These are phyloP conservation scores for Lepraria neglecta DNA, from an alignment of 495 filamentous ascomycete genomes.

Conservation along the genomic window DNA sequence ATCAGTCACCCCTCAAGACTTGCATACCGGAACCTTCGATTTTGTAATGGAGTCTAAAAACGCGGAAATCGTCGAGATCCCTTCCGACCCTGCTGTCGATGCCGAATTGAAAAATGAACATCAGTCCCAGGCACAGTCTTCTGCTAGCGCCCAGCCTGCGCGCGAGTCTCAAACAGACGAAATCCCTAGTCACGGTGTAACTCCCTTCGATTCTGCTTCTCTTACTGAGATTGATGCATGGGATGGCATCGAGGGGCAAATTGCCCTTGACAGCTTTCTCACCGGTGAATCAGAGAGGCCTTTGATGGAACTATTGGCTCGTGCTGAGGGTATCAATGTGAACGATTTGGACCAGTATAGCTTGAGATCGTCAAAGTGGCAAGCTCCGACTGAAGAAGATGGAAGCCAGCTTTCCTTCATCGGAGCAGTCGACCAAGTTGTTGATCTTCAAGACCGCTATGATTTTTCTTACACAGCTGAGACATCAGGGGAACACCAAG, in stretches of 20 bases:
- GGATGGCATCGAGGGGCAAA: constrained; percentile 6
- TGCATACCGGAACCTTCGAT: no score
- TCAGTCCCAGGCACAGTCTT: no score
- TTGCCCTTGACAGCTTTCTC: constrained; percentile 1
- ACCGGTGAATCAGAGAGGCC: constrained; percentile 2
- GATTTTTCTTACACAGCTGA: neutral
- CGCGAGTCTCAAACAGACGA: neutral
- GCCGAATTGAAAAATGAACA: no score
- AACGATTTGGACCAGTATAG: neutral
- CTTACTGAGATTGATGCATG: neutral
- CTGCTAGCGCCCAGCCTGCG: neutral
- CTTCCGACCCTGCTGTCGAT: no score
- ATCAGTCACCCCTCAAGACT: no score
- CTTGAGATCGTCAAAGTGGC: neutral
- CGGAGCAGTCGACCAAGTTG: constrained; percentile 1
- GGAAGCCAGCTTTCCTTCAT: neutral
- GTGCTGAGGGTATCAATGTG: neutral
- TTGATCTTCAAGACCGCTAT: neutral
- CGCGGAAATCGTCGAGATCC: no score
- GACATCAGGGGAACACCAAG: neutral
- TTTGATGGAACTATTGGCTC: constrained; percentile 1
- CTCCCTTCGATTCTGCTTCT: no score
- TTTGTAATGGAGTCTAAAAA: no score
- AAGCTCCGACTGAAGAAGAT: neutral
- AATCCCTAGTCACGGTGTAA: no score